phyloP scores from a whole-genome alignment of 169 alveolate species.

The Eimeria nieschulzi region DNA sequence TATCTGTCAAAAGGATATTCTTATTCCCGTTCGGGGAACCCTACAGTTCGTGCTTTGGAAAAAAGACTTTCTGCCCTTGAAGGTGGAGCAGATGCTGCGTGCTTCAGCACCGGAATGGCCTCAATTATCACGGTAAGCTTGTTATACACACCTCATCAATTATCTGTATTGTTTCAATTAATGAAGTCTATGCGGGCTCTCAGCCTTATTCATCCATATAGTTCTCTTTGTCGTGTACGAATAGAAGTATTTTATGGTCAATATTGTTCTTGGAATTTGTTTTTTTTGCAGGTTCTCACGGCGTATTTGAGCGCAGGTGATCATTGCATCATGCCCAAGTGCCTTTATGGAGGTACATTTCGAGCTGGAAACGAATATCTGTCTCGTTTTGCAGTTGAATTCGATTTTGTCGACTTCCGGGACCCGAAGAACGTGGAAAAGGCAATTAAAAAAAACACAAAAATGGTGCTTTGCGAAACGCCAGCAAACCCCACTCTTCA shows the following conservation, averaged over 20 bases:
- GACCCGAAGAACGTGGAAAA: slow-evolving; percentile 76
- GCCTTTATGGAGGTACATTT: slow-evolving; percentile 85
- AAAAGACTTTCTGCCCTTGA: slow-evolving; percentile 78
- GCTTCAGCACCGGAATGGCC: slow-evolving; percentile 82
- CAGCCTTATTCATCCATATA: too few relatives aligned
- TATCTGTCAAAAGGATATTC: slow-evolving; percentile 77
- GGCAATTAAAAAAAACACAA: slow-evolving; percentile 79
- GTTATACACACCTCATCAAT: too few relatives aligned
- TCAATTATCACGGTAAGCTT: slow-evolving; percentile 75
- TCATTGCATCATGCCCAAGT: slow-evolving; percentile 77
- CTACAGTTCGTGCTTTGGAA: slow-evolving; percentile 81
- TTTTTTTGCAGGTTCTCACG: slow-evolving; percentile 56
- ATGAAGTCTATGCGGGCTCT: too few relatives aligned
- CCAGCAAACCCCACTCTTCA: slow-evolving; percentile 83
- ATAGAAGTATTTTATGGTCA: too few relatives aligned
- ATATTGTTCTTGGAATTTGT: too few relatives aligned
- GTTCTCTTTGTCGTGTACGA: too few relatives aligned
- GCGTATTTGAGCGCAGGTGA: slow-evolving; percentile 69
- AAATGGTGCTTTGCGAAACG: slow-evolving; percentile 81
- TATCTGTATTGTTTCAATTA: too few relatives aligned
- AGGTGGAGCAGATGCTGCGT: slow-evolving; percentile 77
- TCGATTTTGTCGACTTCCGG: slow-evolving; percentile 80
- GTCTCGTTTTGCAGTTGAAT: slow-evolving; percentile 70
- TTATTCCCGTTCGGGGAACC: slow-evolving; percentile 82
- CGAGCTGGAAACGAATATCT: slow-evolving; percentile 70